phyloP scores from a whole-genome alignment of 805 yeast genomes.

The Metschnikowia arizonensis region DNA sequence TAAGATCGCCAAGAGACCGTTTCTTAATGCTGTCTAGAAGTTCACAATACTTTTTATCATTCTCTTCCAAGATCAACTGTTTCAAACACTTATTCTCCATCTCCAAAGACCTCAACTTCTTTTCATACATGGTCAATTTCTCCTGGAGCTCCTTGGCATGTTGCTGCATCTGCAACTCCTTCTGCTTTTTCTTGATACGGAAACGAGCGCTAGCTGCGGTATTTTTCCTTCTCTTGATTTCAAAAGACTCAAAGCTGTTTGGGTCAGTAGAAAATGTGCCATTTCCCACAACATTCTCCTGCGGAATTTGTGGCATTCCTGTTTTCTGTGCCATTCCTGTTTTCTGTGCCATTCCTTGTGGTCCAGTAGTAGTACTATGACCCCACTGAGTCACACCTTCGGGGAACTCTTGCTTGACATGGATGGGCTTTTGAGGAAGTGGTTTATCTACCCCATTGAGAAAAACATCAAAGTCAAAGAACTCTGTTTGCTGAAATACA shows the following conservation, averaged over 20 bases:
- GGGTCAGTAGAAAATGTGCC: too few species aligned
- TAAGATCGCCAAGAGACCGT: conserved; percentile 18
- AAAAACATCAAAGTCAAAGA: conserved; percentile 37
- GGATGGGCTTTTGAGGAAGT: neutral
- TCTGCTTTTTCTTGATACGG: conserved; percentile 84
- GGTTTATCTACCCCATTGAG: conserved; percentile 18
- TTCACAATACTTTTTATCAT: conserved; percentile 33
- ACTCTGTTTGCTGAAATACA: conserved; percentile 37
- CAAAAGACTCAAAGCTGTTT: conserved; percentile 16
- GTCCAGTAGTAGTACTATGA: too few species aligned
- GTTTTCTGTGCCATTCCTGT: too few species aligned
- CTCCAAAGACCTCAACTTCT: conserved; percentile 75
- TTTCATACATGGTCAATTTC: conserved; percentile 59
- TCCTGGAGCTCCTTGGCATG: conserved; percentile 70
- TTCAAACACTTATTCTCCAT: conserved; percentile 88
- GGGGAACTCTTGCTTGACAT: conserved; percentile 8
- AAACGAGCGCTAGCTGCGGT: conserved; percentile 95
- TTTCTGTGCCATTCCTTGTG: neutral
- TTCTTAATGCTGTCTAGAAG: conserved; percentile 27
- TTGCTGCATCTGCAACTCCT: conserved; percentile 87
- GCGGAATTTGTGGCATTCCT: too few species aligned
- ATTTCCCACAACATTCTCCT: too few species aligned
- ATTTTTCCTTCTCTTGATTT: conserved; percentile 78
- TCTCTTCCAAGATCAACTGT: conserved; percentile 79
- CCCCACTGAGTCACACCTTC: conserved; percentile 2